Conservation (phyloP, 495 filamentous ascomycete species). For the Endocarpon pusillum region DNA sequence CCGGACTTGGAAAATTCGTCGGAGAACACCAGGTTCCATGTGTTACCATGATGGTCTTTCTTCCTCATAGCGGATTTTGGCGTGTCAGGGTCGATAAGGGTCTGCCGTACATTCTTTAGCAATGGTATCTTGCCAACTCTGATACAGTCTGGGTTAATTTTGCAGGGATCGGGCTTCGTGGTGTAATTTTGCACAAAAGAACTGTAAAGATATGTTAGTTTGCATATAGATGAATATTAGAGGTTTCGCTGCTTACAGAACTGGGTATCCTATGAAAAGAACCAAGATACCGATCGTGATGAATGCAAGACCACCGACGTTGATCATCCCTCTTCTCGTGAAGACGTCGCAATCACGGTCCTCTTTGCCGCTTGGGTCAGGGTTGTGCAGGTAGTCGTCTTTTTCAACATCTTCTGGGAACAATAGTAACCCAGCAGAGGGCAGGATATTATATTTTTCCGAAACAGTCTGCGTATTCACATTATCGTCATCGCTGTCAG, state of each 20-base stretch:
- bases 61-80: constrained; percentile 41
- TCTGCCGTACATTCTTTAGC: constrained; percentile 39
- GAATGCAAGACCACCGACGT: constrained; percentile 46
- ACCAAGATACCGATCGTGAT: constrained; percentile 45
- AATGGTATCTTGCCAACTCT: constrained; percentile 36
- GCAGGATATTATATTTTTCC: constrained; percentile 64
- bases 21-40: constrained; percentile 51
- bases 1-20: constrained; percentile 62
- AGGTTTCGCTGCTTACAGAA: constrained; percentile 35
- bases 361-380: constrained; percentile 47
- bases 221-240: constrained; percentile 1
- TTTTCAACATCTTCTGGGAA: constrained; percentile 67
- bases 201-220: constrained; percentile 19
- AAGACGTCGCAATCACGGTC: constrained; percentile 48
- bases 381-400: constrained; percentile 62
- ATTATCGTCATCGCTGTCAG: constrained; percentile 46
- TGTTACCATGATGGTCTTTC: constrained; percentile 38
- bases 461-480: constrained; percentile 64
- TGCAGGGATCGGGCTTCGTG: constrained; percentile 15
- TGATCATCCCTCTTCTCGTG: constrained; percentile 45
- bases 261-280: constrained; percentile 58
- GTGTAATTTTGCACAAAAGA: constrained; percentile 34
- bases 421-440: constrained; percentile 49
- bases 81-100: constrained; percentile 58
- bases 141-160: constrained; percentile 36